phyloP scores from a whole-genome alignment of 805 yeast genomes.

The Myxozyma neglecta region DNA sequence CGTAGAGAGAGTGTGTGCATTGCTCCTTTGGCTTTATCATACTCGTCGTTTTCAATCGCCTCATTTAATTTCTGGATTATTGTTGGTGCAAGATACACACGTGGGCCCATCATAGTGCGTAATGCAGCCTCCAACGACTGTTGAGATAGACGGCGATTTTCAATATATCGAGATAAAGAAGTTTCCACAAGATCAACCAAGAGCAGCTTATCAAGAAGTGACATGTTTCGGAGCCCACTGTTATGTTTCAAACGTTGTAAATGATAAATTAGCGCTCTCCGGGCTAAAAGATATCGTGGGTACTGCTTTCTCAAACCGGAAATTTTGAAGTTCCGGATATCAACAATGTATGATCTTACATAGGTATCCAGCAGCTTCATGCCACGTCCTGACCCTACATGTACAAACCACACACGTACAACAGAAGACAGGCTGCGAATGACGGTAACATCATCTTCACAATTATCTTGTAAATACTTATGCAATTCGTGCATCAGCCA shows the following conservation, averaged over 20 bases:
- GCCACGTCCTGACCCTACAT: constrained; percentile 71
- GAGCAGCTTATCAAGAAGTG: constrained; percentile 60
- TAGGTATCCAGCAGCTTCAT: constrained; percentile 57
- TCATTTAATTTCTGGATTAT: constrained; percentile 52
- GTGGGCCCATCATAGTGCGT: constrained; percentile 68
- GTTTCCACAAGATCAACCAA: constrained; percentile 64
- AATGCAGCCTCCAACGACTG: constrained; percentile 63
- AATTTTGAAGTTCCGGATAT: constrained; percentile 61
- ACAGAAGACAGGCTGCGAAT: constrained; percentile 63
- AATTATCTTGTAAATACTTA: constrained; percentile 48
- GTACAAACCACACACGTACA: constrained; percentile 73
- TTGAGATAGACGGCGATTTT: constrained; percentile 70
- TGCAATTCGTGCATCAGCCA: constrained; percentile 60
- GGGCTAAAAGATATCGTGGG: constrained; percentile 76
- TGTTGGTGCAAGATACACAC: constrained; percentile 52
- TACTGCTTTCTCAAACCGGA: constrained; percentile 65
- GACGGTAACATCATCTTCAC: constrained; percentile 63
- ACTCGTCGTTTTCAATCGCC: constrained; percentile 52
- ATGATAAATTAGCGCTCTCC: constrained; percentile 71
- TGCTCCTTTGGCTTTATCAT: constrained; percentile 62
- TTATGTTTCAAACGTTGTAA: constrained; percentile 69
- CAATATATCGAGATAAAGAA: constrained; percentile 68
- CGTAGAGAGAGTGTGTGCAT: constrained; percentile 21
- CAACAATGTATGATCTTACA: constrained; percentile 54
- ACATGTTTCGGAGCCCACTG: constrained; percentile 70